A percentile compares a stretch with the other conserved stretches of the same genome.
Evolutionary conservation across 1,284 basidiomycete species (phyloP).

Genomic region (Stygiomarasmius scandens): DNA sequence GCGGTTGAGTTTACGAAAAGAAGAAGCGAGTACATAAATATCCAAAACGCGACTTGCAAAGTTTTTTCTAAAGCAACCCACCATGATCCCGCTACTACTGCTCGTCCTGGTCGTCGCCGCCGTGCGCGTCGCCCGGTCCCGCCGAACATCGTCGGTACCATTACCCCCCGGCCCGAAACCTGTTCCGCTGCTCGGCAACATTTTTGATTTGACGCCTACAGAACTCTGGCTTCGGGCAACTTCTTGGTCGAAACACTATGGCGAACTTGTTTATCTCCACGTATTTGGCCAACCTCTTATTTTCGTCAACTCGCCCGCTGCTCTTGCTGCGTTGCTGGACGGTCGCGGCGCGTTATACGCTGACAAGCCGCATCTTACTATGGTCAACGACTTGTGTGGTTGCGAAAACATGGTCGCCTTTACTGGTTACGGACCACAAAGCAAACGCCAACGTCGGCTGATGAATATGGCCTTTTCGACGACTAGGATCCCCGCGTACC

Average conservation of each 20-base stretch:
- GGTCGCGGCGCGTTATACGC: conserved; percentile 70
- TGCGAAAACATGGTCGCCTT: conserved; percentile 77
- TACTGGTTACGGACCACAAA: conserved; percentile 63
- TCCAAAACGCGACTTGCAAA: background rate
- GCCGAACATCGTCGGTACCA: background rate
- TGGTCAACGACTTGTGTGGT: conserved; percentile 70
- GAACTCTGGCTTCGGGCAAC: conserved; percentile 57
- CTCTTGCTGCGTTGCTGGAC: conserved; percentile 63
- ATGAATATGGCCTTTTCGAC: conserved; percentile 64
- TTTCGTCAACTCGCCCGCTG: conserved; percentile 64
- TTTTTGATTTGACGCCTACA: conserved; percentile 58
- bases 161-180: conserved; percentile 71
- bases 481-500: conserved; percentile 54
- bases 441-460: conserved; percentile 65
- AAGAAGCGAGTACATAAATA: background rate
- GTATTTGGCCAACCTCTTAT: conserved; percentile 65
- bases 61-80: background rate
- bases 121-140: background rate
- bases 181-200: conserved; percentile 64
- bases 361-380: conserved; percentile 68
- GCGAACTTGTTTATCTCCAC: conserved; percentile 66
- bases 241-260: conserved; percentile 53
- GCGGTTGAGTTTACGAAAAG: too few species aligned
- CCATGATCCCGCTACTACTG: background rate
- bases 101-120: background rate